phyloP scores from a whole-genome alignment of 805 yeast species.

The Saccharomycopsis capsularis region DNA sequence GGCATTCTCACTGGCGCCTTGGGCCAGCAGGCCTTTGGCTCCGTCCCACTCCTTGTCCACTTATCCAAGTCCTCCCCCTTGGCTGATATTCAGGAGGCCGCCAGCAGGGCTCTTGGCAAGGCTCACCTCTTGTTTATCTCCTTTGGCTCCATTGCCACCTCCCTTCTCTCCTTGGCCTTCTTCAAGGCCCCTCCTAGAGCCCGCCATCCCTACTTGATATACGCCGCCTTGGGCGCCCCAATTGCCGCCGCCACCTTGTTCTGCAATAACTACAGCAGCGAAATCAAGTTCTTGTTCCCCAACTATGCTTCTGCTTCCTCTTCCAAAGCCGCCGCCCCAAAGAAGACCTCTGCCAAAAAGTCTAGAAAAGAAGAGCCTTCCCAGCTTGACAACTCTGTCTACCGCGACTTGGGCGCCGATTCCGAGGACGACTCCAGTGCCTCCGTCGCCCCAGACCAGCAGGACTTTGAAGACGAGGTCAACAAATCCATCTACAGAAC shows the following conservation, averaged over 20 bases:
- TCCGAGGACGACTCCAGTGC: slow-evolving; percentile 23
- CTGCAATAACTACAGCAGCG: slow-evolving; percentile 26
- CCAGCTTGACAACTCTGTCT: slow-evolving; percentile 40
- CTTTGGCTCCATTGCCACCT: slow-evolving; percentile 44
- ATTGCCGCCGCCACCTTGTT: slow-evolving; percentile 31
- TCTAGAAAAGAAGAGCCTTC: slow-evolving; percentile 31
- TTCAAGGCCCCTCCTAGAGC: slow-evolving; percentile 45
- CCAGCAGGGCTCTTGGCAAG: slow-evolving; percentile 22
- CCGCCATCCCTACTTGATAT: slow-evolving; percentile 69
- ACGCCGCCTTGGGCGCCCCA: slow-evolving; percentile 52
- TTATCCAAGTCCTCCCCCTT: slow-evolving; percentile 3
- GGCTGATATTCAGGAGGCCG: slow-evolving; percentile 18
- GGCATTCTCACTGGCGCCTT: slow-evolving; percentile 57
- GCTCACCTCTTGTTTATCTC: slow-evolving; percentile 27
- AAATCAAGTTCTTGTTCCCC: slow-evolving; percentile 25
- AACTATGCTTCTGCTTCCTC: not conserved
- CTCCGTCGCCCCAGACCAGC: slow-evolving; percentile 26
- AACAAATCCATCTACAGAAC: slow-evolving; percentile 37
- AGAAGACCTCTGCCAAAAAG: slow-evolving; percentile 24
- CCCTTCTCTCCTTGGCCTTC: slow-evolving; percentile 50
- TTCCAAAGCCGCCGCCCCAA: slow-evolving; percentile 6
- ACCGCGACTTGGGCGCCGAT: slow-evolving; percentile 35
- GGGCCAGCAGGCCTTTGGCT: slow-evolving; percentile 25
- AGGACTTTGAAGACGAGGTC: slow-evolving; percentile 37
- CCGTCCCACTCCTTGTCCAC: slow-evolving; percentile 14